Conservation (phyloP, 176 grass and related monocot species). For the Raddia guianensis region DNA sequence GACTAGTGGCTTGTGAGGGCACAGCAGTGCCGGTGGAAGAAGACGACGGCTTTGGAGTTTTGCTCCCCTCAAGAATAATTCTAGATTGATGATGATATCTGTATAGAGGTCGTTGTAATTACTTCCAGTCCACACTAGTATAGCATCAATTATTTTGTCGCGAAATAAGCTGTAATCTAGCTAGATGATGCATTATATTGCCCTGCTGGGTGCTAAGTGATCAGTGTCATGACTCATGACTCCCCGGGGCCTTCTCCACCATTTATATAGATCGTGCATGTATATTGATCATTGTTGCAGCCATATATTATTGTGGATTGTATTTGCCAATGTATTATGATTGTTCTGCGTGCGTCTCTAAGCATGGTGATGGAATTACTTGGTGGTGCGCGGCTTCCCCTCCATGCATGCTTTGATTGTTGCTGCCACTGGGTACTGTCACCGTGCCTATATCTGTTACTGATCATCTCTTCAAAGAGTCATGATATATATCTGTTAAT, state of each 20-base stretch:
- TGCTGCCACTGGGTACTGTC: too few relatives aligned
- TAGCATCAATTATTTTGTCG: constrained; percentile 12
- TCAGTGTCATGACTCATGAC: background rate
- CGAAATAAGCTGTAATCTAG: constrained; percentile 30
- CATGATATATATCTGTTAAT: too few relatives aligned
- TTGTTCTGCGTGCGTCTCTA: too few relatives aligned
- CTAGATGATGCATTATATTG: background rate
- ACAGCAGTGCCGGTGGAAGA: constrained; percentile 20
- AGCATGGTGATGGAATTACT: too few relatives aligned
- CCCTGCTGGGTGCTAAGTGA: background rate
- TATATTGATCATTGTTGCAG: constrained; percentile 1
- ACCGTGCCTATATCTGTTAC: too few relatives aligned
- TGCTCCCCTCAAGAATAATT: constrained; percentile 81
- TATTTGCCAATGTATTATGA: too few relatives aligned
- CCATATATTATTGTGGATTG: too few relatives aligned
- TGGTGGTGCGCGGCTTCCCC: too few relatives aligned
- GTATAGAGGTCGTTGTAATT: constrained; percentile 73
- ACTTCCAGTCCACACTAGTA: constrained; percentile 50
- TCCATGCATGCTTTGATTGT: too few relatives aligned
- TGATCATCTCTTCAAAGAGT: too few relatives aligned
- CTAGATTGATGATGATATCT: constrained; percentile 43
- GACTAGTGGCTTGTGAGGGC: constrained; percentile 65
- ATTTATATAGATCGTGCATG: constrained; percentile 1
- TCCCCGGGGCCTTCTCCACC: background rate
- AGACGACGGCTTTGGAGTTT: constrained; percentile 33